Evolutionary conservation across 139 green algal species (phyloP), one percentile per base, ranked within the genome.

Genomic region (Dunaliella primolecta): DNA sequence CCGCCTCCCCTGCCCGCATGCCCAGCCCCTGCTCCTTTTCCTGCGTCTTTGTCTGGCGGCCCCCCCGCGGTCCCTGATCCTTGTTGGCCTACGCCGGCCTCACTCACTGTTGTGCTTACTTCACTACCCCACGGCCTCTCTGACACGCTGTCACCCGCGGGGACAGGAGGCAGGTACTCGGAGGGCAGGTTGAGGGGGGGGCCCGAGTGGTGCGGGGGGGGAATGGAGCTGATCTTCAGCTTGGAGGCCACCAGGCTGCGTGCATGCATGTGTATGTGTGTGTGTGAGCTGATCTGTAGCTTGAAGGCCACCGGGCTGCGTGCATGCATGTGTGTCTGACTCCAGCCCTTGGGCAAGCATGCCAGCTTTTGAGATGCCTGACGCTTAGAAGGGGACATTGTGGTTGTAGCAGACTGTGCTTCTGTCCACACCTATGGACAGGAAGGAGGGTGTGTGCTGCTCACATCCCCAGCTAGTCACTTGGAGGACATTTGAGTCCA

Each of bases 211-310:
- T 74, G 30, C 0, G 88, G 84, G 11, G 88, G 85, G 24, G 88
- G 85, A 30, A 89, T 83, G 11, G 56, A 3, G 0, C 85, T 46
- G 35, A 91, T 56, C 76, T 90, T 86, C 55, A 83, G 84, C 75
- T 87, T 84, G 55, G 46, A 38, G 0, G 89, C 89, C 7, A 92
- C 80, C n/a, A 84, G 34, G 80, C 56, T 84, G n/a, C n/a, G n/a
- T n/a, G n/a, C n/a, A n/a, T n/a, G n/a, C n/a, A n/a, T n/a, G n/a
- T n/a, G n/a, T n/a, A n/a, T n/a, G n/a, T n/a, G n/a, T n/a, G n/a
- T n/a, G n/a, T n/a, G n/a, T n/a, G 56, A 3, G 0, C 85, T 46
- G 35, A 91, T 56, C 76, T 90, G 84, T 55, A 83, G 84, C 75
- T 87, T 84, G 55, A 34, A 38, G 0, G 89, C 89, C 7, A 92